Percentiles rank a stretch among this genome's conserved stretches.
Conservation (phyloP, 1,284 basidiomycete genomes). For the Farysia itapuensis region DNA sequence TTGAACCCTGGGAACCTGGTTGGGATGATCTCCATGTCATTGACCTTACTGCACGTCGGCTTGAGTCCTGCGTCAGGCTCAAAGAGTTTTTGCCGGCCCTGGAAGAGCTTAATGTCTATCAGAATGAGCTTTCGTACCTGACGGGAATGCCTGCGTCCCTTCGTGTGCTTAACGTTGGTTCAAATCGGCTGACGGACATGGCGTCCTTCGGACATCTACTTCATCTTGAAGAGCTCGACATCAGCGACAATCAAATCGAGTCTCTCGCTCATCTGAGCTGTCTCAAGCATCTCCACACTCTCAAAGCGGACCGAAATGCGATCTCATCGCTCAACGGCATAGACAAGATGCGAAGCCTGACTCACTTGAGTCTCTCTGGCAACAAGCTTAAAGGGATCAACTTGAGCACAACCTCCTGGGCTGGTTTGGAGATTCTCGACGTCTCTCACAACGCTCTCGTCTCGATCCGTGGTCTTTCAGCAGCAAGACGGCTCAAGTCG, state of each 20-base stretch:
- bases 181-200: constrained; percentile 72
- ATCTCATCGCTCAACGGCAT: constrained; percentile 79
- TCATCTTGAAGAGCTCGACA: constrained; percentile 84
- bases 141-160: constrained; percentile 50
- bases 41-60: constrained; percentile 74
- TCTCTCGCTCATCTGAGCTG: constrained; percentile 58
- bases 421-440: constrained; percentile 74
- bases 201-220: constrained; percentile 85
- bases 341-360: constrained; percentile 66
- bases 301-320: constrained; percentile 81
- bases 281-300: constrained; percentile 73
- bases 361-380: constrained; percentile 77
- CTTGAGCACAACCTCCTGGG: constrained; percentile 42
- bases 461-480: constrained; percentile 25
- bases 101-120: constrained; percentile 73
- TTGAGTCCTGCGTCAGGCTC: constrained; percentile 86
- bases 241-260: constrained; percentile 86
- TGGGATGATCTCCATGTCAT: constrained; percentile 82
- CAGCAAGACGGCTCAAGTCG: constrained; percentile 67
- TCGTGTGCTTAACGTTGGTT: constrained; percentile 33
- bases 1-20: constrained; percentile 89
- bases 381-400: constrained; percentile 74
- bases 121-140: constrained; percentile 50
- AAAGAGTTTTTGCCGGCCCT: constrained; percentile 90
- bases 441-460: constrained; percentile 74